phyloP scores from a whole-genome alignment of 345 rosid genomes.

The Eucalyptus pumila region DNA sequence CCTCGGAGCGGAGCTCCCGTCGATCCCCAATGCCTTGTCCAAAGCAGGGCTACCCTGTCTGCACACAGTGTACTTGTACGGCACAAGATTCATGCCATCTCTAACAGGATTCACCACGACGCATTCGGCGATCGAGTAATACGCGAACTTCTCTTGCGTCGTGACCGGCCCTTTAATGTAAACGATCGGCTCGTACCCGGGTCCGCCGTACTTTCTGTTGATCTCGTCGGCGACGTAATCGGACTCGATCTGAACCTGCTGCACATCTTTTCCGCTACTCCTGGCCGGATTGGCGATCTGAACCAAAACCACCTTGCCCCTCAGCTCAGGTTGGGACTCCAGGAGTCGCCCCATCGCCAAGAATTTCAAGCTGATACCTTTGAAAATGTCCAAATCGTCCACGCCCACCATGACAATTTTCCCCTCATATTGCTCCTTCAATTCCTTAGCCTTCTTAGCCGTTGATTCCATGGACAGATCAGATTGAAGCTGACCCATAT shows the following conservation, averaged over 20 bases:
- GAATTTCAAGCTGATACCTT: constrained; percentile 68
- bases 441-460: constrained; percentile 24
- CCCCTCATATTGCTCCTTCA: constrained; percentile 44
- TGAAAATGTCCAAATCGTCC: constrained; percentile 77
- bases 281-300: constrained; percentile 83
- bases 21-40: constrained; percentile 39
- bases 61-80: constrained; percentile 66
- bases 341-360: constrained; percentile 56
- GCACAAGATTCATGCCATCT: constrained; percentile 88
- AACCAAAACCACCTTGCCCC: constrained; percentile 50
- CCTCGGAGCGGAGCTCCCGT: constrained; percentile 10
- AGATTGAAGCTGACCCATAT: constrained; percentile 56
- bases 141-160: constrained; percentile 54
- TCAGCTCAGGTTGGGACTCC: constrained; percentile 20
- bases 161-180: constrained; percentile 35
- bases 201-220: constrained; percentile 34
- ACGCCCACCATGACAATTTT: constrained; percentile 52
- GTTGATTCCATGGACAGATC: constrained; percentile 26
- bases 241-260: constrained; percentile 35
- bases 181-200: constrained; percentile 60
- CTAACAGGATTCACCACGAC: constrained; percentile 72
- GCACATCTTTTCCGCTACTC: constrained; percentile 67
- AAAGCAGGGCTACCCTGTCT: constrained; percentile 60
- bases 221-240: constrained; percentile 24
- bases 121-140: constrained; percentile 60